A percentile compares a stretch with the other conserved stretches of the same genome.
Conservation (phyloP, 2,329 filamentous ascomycete genomes). For the Ambrosiella xylebori region DNA sequence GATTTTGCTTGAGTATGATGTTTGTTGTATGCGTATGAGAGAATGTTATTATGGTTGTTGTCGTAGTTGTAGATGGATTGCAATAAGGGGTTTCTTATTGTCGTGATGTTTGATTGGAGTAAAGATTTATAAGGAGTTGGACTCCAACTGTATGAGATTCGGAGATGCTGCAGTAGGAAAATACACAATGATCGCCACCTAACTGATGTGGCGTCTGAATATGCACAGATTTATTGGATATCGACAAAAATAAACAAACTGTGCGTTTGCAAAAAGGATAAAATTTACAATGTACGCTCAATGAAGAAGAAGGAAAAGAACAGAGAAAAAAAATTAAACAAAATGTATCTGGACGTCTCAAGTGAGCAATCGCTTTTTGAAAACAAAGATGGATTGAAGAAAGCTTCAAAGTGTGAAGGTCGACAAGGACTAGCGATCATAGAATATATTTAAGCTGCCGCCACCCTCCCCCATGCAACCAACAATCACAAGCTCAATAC, state of each 20-base stretch:
- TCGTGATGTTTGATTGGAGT: not conserved
- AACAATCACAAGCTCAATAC: slow-evolving; percentile 5
- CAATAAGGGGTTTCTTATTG: too few relatives aligned
- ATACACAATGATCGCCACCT: too few relatives aligned
- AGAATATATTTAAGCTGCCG: not conserved
- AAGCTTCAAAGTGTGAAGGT: not conserved
- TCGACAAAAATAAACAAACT: too few relatives aligned
- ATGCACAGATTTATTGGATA: too few relatives aligned
- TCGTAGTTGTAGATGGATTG: not conserved
- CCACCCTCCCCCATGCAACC: not conserved
- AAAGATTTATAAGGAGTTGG: not conserved
- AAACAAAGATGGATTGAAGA: not conserved
- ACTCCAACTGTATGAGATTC: not conserved
- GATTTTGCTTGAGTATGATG: not conserved
- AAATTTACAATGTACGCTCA: too few relatives aligned
- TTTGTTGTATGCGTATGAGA: not conserved
- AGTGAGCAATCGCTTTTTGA: not conserved
- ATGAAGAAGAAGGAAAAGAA: not conserved
- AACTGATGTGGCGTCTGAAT: too few relatives aligned
- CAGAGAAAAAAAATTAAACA: not conserved
- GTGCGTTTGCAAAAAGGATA: too few relatives aligned
- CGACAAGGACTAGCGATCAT: not conserved
- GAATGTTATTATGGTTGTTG: not conserved
- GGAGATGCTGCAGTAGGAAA: not conserved
- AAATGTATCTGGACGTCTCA: too few relatives aligned